Base-by-base conservation (phyloP, 2,329 filamentous ascomycete genomes). In the Pyrenochaeta sp. region DNA sequence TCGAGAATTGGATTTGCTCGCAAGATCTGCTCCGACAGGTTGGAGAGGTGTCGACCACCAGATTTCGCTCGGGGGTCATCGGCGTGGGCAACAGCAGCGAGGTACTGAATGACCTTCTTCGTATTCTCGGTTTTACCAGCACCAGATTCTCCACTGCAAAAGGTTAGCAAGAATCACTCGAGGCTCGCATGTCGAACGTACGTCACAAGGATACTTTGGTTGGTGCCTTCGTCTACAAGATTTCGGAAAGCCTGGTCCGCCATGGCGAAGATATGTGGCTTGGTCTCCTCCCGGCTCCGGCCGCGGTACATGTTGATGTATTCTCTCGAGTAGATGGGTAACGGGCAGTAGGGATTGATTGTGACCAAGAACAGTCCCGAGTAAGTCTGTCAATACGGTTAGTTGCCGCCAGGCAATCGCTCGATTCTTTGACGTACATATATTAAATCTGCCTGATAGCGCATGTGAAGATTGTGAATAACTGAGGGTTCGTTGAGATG, bases 231-330 rank as follows among this genome's bases (percentile, higher is more conserved):
- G 39, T 96, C 92, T 0, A 99, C 90, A 21, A 99, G 77, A 63
- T 96, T 97, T 11, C 94, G 85, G 72, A 97, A 99, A 0, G 95
- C 94, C 66, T 95, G 88, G 68, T 99, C 95, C 9, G 94, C 93
- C 85, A 97, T 94, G 53, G 95, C 93, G 65, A 93, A 99, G 43
- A 99, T 96, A 68, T 99, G 94, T 7, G 94, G 94, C 61, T 94
- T 94, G 7, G 90, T 96, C 63, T 99, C 94, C 66, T 99, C 95
- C 54, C 93, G 81, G 58, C 81, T 91, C 44, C 90, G 83, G 5
- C 94, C 94, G 63, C 90, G 92, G 77, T 99, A 99, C 90, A 96
- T 96, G 66, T 96, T 95, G 76, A 99, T 83, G 74, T 96, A 97
- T 62, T 99, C 94, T 68, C 94, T 91, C 41, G 85, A 90, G 73